Evolutionary conservation across 75 land plant genomes (phyloP).

Genomic region (Pinus albicaulis): DNA sequence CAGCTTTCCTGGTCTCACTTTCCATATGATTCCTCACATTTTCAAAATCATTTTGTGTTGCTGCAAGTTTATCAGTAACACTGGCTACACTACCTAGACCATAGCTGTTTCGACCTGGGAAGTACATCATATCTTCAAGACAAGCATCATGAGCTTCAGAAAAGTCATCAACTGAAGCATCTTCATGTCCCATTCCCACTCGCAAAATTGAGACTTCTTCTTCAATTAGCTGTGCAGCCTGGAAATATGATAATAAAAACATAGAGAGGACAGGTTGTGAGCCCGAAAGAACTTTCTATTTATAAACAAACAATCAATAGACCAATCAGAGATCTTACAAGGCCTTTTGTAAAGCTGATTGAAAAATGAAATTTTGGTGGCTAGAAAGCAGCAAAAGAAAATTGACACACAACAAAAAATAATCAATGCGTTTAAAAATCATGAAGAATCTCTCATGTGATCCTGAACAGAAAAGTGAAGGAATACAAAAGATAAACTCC

Average conservation of each 20-base stretch:
- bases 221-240: conserved; percentile 77
- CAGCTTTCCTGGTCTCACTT: conserved; percentile 71
- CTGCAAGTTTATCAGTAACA: conserved; percentile 66
- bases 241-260: conserved; percentile 8
- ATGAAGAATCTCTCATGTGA: background rate
- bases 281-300: background rate
- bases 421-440: background rate
- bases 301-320: background rate
- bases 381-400: background rate
- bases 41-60: conserved; percentile 81
- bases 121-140: conserved; percentile 82
- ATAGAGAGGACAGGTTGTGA: background rate
- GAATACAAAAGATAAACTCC: background rate
- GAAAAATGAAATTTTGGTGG: background rate
- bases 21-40: conserved; percentile 82
- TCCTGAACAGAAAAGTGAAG: background rate
- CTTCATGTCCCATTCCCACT: conserved; percentile 88
- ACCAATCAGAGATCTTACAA: background rate
- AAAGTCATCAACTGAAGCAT: conserved; percentile 80
- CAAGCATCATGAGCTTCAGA: conserved; percentile 75
- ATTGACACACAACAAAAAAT: background rate
- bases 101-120: conserved; percentile 73
- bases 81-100: conserved; percentile 87
- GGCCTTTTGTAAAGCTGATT: background rate
- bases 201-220: conserved; percentile 64